Conservation (phyloP, 805 yeast species). For the Blastobotrys americana region DNA sequence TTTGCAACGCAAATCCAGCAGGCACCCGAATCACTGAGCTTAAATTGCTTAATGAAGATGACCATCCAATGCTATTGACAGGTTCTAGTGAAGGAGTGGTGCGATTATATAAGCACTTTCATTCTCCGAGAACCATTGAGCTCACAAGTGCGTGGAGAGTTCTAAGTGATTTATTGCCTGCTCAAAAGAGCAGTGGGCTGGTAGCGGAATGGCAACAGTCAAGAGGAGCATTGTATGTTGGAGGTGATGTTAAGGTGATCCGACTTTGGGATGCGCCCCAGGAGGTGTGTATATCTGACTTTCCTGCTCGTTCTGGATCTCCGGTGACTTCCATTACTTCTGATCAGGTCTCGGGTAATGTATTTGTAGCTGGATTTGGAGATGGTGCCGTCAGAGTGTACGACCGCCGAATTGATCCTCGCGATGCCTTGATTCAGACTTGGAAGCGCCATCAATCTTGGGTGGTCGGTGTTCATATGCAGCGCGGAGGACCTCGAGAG, state of each 20-base stretch:
- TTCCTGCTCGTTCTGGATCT: slow-evolving; percentile 85
- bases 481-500: slow-evolving; percentile 92
- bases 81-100: slow-evolving; percentile 96
- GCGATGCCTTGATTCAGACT: slow-evolving; percentile 76
- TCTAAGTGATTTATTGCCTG: slow-evolving; percentile 70
- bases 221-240: slow-evolving; percentile 80
- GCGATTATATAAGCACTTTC: slow-evolving; percentile 72
- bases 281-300: slow-evolving; percentile 75
- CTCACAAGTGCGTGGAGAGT: slow-evolving; percentile 90
- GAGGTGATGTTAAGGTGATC: slow-evolving; percentile 91
- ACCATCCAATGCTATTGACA: slow-evolving; percentile 70
- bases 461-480: slow-evolving; percentile 82
- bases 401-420: slow-evolving; percentile 76
- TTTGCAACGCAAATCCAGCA: slow-evolving; percentile 76
- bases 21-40: slow-evolving; percentile 86
- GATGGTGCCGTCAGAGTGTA: slow-evolving; percentile 86
- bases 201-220: slow-evolving; percentile 96
- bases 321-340: slow-evolving; percentile 87
- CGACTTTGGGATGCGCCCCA: slow-evolving; percentile 96
- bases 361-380: slow-evolving; percentile 84
- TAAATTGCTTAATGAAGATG: slow-evolving; percentile 87
- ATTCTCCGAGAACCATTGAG: slow-evolving; percentile 47
- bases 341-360: slow-evolving; percentile 90
- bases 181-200: slow-evolving; percentile 63
- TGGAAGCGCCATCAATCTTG: slow-evolving; percentile 60